These are phyloP conservation scores for Emmonsia crescens DNA, from an alignment of 2,329 filamentous ascomycete genomes.

Conservation along the genomic window DNA sequence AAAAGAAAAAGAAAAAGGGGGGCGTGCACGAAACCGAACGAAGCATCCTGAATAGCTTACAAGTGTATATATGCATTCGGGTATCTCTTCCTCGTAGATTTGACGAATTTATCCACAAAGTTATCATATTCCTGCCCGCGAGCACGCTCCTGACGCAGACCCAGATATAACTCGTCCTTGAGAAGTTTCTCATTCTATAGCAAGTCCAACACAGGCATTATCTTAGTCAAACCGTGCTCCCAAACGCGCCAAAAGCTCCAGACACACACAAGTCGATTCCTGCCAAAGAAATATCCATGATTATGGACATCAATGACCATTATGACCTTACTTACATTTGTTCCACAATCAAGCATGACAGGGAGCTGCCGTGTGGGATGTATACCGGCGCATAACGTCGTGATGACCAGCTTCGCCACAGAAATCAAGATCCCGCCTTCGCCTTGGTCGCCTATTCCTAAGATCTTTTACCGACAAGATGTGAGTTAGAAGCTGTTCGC, in stretches of 20 bases:
- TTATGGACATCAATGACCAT: not conserved
- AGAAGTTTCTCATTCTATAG: conserved; percentile 58
- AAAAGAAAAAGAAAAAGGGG: not conserved
- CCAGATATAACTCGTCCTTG: conserved; percentile 68
- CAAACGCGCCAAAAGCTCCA: not conserved
- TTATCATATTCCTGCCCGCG: conserved; percentile 63
- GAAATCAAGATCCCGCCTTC: conserved; percentile 77
- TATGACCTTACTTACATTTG: conserved; percentile 43
- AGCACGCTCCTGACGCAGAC: conserved; percentile 55
- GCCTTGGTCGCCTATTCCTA: conserved; percentile 84
- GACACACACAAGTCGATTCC: not conserved
- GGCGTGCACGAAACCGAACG: not conserved
- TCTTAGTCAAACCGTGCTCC: not conserved
- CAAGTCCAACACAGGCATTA: not conserved
- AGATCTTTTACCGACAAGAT: conserved; percentile 44
- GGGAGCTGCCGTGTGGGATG: conserved; percentile 68
- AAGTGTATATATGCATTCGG: conserved; percentile 80
- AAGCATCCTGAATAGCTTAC: conserved; percentile 16
- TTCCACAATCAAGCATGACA: conserved; percentile 77
- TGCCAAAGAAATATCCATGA: not conserved
- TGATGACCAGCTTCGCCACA: conserved; percentile 69
- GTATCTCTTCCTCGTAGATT: conserved; percentile 55
- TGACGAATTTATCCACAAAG: conserved; percentile 66
- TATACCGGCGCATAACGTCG: conserved; percentile 77
- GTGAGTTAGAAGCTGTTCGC: not conserved